Base-by-base conservation (phyloP, 305 asterid species). In the Solanum chacoense region DNA sequence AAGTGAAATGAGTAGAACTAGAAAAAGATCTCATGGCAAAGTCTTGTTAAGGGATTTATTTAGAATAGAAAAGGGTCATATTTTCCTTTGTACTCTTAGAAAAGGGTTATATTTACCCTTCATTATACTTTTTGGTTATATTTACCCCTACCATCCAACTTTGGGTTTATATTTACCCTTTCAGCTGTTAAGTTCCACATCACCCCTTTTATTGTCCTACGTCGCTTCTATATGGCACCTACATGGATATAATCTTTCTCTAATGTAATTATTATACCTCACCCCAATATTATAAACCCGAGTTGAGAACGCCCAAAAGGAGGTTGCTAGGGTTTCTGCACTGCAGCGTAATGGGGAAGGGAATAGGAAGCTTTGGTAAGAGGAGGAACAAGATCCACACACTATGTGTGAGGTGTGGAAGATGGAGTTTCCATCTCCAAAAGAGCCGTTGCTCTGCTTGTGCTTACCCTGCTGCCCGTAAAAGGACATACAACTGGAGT, bases 401-500 rank as follows among this genome's bases (percentile, higher is more conserved):
- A 10, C 90, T 90, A 18, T 88, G 92, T 78, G 89, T 90, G 90
- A 88, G 92, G 86, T 90, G 90, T 81, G 92, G 90, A 36, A 79
- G 89, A n/a, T 87, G 89, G n/a, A 90, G 90, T 55, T 90, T 88
- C 69, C 90, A 90, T 38, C 84, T 90, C 35, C 90, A 88, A 88
- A 90, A 90, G 90, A 90, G 88, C 42, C 83, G 90, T 10, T 90
- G 92, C 81, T 38, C 90, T 20, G 89, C 89, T 65, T 90, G 90
- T 86, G 92, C 89, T 72, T 90, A 90, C 42, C 91, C 88, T 45
- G 90, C 88, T 59, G 88, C 91, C 29, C 73, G 88, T 77, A 90
- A 87, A 84, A 63, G 90, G 84, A 37, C 76, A 29, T 90, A 97
- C 84, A 97, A 95, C 93, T 97, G 98, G 98, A 97, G 99, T 83